Evolutionary conservation across 176 grass and related monocot genomes (phyloP).

Genomic region (Areca catechu): DNA sequence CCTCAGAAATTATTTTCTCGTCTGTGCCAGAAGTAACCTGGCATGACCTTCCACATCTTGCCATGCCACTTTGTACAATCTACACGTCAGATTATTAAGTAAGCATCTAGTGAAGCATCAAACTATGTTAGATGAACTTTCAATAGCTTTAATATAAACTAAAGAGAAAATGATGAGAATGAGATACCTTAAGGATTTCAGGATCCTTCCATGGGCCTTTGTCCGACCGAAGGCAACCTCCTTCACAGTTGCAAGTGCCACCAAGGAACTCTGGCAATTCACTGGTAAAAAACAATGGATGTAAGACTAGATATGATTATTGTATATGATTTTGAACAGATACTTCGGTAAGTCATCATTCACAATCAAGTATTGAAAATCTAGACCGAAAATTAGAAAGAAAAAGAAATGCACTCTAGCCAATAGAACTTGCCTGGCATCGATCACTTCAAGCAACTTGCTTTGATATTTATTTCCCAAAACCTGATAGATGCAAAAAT

Average conservation of each 20-base stretch:
- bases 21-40: constrained; percentile 28
- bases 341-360: no score
- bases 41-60: constrained; percentile 50
- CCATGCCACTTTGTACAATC: constrained; percentile 86
- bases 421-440: constrained; percentile 49
- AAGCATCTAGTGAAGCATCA: no score
- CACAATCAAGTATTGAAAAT: no score
- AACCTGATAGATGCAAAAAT: constrained; percentile 34
- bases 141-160: background rate
- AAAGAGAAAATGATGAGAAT: background rate
- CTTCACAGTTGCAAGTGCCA: constrained; percentile 88
- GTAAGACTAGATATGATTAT: constrained; percentile 8
- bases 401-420: background rate
- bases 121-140: no score
- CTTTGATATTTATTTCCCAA: constrained; percentile 91
- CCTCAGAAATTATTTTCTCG: constrained; percentile 79
- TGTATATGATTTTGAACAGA: no score
- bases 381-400: no score
- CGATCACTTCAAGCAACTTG: constrained; percentile 88
- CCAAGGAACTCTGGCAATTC: constrained; percentile 90
- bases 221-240: constrained; percentile 80
- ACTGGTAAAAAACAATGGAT: constrained; percentile 23
- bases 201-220: constrained; percentile 97
- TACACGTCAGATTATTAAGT: constrained; percentile 11
- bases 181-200: constrained; percentile 67